Base-by-base conservation (phyloP, 805 yeast species). In the Trichomonascus vanleenenianus region DNA sequence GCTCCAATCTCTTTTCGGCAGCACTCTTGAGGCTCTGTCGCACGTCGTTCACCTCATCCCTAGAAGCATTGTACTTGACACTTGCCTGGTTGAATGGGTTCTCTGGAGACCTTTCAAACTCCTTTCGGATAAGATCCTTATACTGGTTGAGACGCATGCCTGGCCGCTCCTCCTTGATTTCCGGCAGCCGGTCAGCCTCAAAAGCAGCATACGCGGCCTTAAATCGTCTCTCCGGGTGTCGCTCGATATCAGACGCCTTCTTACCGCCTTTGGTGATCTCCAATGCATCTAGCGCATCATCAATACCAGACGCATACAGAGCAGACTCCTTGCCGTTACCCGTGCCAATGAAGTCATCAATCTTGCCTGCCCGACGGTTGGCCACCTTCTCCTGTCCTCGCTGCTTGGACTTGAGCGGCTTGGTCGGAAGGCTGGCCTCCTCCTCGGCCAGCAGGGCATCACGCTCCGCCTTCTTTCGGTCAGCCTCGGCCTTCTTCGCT, bases 221-320 rank as follows among this genome's bases (percentile, higher is more conserved):
- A 65, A 81, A 83, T 59, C 95, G 76, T 65, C 94, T 77, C 68
- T 85, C 95, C 8, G 95, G 95, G 56, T 85, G 95, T 63, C 87
- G 79, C 49, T 85, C 95, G 43, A 85, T 70, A 43, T 79, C 85
- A 49, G 56, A 58, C 36, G 68, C 64, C 30, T 81, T 81, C 25
- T 72, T 76, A 44, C 71, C 76, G 39, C 69, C 75, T 19, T 70
- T 67, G 10, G 88, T 74, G 62, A 85, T 70, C 3, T 85, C 73
- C 58, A 85, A 71, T 3, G 94, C 94, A 44, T 84, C 86, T 50
- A 85, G 67, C 2, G 91, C 93, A 57, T 76, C 76, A 52, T 85
- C 94, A 39, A 85, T 71, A 59, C 89, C 89, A 46, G 78, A 70
- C 4, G 94, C 95, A 56, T 71, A 72, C 58, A 83, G 76, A 35